phyloP scores from a whole-genome alignment of 2,329 filamentous ascomycete genomes.

The Pochonia chlamydosporia region DNA sequence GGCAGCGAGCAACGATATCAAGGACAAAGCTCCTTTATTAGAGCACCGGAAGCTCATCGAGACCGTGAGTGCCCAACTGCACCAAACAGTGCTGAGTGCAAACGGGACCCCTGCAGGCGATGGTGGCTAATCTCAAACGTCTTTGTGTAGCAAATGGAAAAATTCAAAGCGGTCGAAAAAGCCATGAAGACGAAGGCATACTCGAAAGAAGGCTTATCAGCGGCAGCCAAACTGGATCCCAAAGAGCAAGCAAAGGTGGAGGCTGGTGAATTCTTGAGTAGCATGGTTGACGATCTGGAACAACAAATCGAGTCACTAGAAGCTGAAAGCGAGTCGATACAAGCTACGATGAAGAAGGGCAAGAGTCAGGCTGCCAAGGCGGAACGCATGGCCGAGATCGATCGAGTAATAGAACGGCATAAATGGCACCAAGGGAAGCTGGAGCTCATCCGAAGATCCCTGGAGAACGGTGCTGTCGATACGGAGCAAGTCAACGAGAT shows the following conservation, averaged over 20 bases:
- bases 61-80: slow-evolving; percentile 65
- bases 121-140: neutral
- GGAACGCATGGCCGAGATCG: slow-evolving; percentile 82
- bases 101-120: too few species aligned
- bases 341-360: slow-evolving; percentile 88
- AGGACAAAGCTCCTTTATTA: slow-evolving; percentile 93
- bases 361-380: slow-evolving; percentile 81
- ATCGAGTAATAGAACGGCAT: slow-evolving; percentile 79
- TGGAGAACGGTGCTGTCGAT: slow-evolving; percentile 91
- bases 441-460: slow-evolving; percentile 79
- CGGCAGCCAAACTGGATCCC: slow-evolving; percentile 90
- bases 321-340: slow-evolving; percentile 80
- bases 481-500: slow-evolving; percentile 80
- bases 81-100: too few species aligned
- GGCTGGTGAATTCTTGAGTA: slow-evolving; percentile 76
- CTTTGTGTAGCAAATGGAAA: slow-evolving; percentile 82
- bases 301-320: slow-evolving; percentile 90
- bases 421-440: slow-evolving; percentile 95
- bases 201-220: slow-evolving; percentile 93
- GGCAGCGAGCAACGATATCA: slow-evolving; percentile 97
- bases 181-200: slow-evolving; percentile 99
- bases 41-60: slow-evolving; percentile 96
- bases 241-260: slow-evolving; percentile 94
- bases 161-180: slow-evolving; percentile 99
- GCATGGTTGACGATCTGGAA: slow-evolving; percentile 87